Conservation (phyloP, 2,329 filamentous ascomycete species). For the Zopfia rhizophila region DNA sequence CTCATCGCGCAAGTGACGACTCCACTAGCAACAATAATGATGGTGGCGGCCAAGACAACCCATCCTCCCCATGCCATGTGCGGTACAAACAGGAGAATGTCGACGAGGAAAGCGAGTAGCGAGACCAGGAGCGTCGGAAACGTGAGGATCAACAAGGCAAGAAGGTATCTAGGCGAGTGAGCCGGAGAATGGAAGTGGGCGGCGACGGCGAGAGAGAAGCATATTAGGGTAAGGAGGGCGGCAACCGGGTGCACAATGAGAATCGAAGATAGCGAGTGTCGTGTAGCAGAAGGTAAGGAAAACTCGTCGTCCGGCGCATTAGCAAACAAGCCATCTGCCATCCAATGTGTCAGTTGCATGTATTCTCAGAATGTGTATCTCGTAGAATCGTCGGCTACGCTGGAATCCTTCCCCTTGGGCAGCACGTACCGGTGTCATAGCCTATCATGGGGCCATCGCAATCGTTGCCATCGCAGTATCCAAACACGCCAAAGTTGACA, state of each 20-base stretch:
- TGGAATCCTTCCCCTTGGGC: not conserved
- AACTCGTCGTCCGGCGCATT: slow-evolving; percentile 63
- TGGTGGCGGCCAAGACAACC: slow-evolving; percentile 88
- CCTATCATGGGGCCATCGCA: slow-evolving; percentile 84
- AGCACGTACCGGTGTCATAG: slow-evolving; percentile 80
- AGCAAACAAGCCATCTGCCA: slow-evolving; percentile 59
- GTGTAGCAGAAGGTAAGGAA: slow-evolving; percentile 71
- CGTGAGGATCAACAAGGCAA: slow-evolving; percentile 85
- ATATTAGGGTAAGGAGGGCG: slow-evolving; percentile 83
- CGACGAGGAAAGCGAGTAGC: slow-evolving; percentile 88
- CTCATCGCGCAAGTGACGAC: slow-evolving; percentile 96
- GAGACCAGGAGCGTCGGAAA: slow-evolving; percentile 86
- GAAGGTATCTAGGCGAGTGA: slow-evolving; percentile 88
- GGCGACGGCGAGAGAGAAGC: slow-evolving; percentile 80
- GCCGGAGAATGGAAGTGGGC: slow-evolving; percentile 89
- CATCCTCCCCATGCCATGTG: slow-evolving; percentile 95
- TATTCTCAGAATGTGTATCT: not conserved
- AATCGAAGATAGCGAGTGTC: slow-evolving; percentile 81
- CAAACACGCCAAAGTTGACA: slow-evolving; percentile 91
- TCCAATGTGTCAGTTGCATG: slow-evolving; percentile 21
- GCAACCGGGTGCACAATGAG: slow-evolving; percentile 94
- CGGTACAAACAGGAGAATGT: slow-evolving; percentile 93
- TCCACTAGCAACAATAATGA: slow-evolving; percentile 82
- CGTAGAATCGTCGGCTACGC: too few species aligned
- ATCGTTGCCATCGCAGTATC: slow-evolving; percentile 74